Percentiles rank a stretch among this genome's conserved stretches.
These are phyloP conservation scores for Bryopsis sp. DNA, from an alignment of 139 green algal species.

Conservation along the genomic window DNA sequence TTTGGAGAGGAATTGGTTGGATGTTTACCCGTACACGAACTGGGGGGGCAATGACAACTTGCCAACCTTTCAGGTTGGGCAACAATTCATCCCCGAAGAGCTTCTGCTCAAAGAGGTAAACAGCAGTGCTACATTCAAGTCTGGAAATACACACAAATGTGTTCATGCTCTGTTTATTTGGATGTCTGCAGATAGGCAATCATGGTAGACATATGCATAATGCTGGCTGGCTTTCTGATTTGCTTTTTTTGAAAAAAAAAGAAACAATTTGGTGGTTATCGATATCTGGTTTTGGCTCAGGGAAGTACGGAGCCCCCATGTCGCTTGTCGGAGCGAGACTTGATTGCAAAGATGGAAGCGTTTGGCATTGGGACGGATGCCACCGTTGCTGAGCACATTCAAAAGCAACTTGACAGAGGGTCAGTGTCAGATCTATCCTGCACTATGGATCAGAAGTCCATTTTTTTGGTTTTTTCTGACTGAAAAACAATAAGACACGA, in stretches of 20 bases:
- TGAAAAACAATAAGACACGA: neutral
- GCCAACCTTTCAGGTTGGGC: slow-evolving; percentile 52
- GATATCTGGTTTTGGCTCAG: slow-evolving; percentile 23
- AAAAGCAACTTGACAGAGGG: slow-evolving; percentile 47
- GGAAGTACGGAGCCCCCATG: slow-evolving; percentile 72
- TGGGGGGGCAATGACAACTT: slow-evolving; percentile 79
- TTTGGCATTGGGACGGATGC: slow-evolving; percentile 96
- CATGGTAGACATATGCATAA: neutral
- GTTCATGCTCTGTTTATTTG: slow-evolving; percentile 2
- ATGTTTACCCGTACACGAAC: slow-evolving; percentile 81
- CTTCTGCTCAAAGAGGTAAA: slow-evolving; percentile 52
- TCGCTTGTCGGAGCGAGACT: slow-evolving; percentile 75
- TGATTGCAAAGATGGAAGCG: slow-evolving; percentile 87
- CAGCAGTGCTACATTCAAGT: neutral
- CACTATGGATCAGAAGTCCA: neutral
- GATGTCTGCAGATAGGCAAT: neutral
- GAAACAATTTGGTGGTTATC: too few species aligned
- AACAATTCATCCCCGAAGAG: slow-evolving; percentile 68
- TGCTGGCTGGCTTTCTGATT: neutral
- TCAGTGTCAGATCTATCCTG: neutral
- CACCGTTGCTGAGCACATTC: slow-evolving; percentile 78
- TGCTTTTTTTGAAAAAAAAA: slow-evolving; percentile 2
- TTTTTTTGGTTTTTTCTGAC: neutral
- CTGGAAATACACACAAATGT: too few species aligned
- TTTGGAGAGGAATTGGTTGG: slow-evolving; percentile 85